A percentile compares a stretch with the other conserved stretches of the same genome.
Evolutionary conservation across 169 alveolate genomes (phyloP).

Genomic region (Pseudocohnilembus persalinus): DNA sequence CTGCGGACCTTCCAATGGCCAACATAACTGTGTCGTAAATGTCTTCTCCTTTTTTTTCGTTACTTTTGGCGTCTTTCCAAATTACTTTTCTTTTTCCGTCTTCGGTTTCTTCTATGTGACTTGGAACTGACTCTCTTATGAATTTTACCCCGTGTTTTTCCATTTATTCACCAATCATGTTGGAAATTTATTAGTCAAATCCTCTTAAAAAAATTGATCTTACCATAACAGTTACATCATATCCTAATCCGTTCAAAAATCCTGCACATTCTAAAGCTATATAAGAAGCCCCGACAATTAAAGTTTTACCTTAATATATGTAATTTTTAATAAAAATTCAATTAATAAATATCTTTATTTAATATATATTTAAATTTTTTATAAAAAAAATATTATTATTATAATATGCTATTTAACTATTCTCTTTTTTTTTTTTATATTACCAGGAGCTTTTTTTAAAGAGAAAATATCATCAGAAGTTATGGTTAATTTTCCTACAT

Average conservation of each 20-base stretch:
- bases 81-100: constrained; percentile 64
- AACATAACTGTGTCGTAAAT: constrained; percentile 94
- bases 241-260: constrained; percentile 92
- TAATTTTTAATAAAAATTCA: too few relatives aligned
- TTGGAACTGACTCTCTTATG: constrained; percentile 87
- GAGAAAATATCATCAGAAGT: constrained; percentile 97
- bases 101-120: constrained; percentile 77
- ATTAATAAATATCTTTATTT: too few relatives aligned
- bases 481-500: constrained; percentile 91
- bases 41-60: constrained; percentile 77
- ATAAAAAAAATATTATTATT: too few relatives aligned
- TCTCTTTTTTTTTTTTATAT: too few relatives aligned
- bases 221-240: constrained; percentile 86
- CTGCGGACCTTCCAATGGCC: constrained; percentile 97
- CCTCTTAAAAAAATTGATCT: constrained; percentile 96
- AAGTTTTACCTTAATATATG: too few relatives aligned
- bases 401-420: too few relatives aligned
- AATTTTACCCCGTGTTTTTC: constrained; percentile 91
- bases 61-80: constrained; percentile 31
- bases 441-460: constrained; percentile 88
- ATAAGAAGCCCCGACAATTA: constrained; percentile 97
- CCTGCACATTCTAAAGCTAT: constrained; percentile 99
- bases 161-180: constrained; percentile 83
- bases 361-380: too few relatives aligned
- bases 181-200: constrained; percentile 90